These are phyloP conservation scores for Pseudopithomyces chartarum DNA, from an alignment of 2,329 filamentous ascomycete species.

Conservation along the genomic window DNA sequence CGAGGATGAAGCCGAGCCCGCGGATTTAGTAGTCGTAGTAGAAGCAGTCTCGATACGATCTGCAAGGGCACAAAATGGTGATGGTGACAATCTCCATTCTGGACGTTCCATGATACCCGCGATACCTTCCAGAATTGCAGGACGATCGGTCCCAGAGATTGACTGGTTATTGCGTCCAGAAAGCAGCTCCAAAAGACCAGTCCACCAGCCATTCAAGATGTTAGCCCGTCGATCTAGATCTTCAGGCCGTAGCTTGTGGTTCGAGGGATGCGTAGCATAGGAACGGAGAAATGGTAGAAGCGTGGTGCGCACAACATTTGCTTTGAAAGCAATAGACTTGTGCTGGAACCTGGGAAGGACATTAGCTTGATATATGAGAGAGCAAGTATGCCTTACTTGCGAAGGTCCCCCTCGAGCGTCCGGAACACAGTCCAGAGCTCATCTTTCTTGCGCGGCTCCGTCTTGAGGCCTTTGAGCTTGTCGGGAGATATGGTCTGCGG, in stretches of 20 bases:
- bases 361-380: neutral
- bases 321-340: conserved; percentile 75
- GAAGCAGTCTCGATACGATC: conserved; percentile 57
- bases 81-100: conserved; percentile 81
- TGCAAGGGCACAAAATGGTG: conserved; percentile 66
- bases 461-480: conserved; percentile 44
- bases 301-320: conserved; percentile 72
- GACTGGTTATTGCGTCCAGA: conserved; percentile 76
- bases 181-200: conserved; percentile 77
- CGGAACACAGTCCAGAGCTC: conserved; percentile 73
- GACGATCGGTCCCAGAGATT: conserved; percentile 82
- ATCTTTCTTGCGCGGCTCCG: conserved; percentile 63
- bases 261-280: conserved; percentile 71
- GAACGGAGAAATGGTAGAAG: conserved; percentile 78
- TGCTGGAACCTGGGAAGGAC: conserved; percentile 63
- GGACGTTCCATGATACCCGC: conserved; percentile 84
- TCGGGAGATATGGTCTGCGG: conserved; percentile 50
- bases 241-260: conserved; percentile 70
- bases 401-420: conserved; percentile 69
- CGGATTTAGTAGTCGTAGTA: conserved; percentile 55
- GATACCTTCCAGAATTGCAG: conserved; percentile 77
- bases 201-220: conserved; percentile 92
- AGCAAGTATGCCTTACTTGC: conserved; percentile 57
- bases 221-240: conserved; percentile 80
- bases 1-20: conserved; percentile 63